These are phyloP conservation scores for Neonectria punicea DNA, from an alignment of 2,329 filamentous ascomycete genomes.

Conservation along the genomic window DNA sequence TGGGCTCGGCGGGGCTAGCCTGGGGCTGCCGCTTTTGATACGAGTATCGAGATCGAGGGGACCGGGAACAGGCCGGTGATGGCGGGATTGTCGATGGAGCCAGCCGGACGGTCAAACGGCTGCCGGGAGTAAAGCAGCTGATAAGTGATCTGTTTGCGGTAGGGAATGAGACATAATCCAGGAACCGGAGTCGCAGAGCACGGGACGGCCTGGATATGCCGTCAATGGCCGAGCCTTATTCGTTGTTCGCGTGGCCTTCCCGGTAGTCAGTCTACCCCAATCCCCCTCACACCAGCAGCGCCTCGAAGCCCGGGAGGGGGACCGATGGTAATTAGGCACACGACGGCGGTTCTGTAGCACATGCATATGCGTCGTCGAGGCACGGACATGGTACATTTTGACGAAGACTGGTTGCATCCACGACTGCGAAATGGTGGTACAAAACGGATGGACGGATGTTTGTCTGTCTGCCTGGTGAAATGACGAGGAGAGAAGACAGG, in stretches of 20 bases:
- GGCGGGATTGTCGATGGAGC: background rate
- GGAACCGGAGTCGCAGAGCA: constrained; percentile 11
- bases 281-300: background rate
- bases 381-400: constrained; percentile 3
- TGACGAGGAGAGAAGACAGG: background rate
- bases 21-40: constrained; percentile 20
- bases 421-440: background rate
- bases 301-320: background rate
- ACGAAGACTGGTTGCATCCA: background rate
- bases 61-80: constrained; percentile 26
- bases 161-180: constrained; percentile 13
- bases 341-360: constrained; percentile 11
- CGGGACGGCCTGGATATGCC: constrained; percentile 1
- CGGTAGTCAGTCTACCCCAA: background rate
- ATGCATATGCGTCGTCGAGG: constrained; percentile 20
- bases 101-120: constrained; percentile 6
- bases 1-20: constrained; percentile 11
- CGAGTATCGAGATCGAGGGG: background rate
- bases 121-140: background rate
- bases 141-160: background rate
- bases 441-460: constrained; percentile 21
- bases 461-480: background rate
- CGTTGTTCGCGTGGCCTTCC: background rate
- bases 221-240: constrained; percentile 14
- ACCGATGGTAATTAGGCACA: constrained; percentile 3